Percentiles rank a stretch among this genome's conserved stretches.
Conservation (phyloP, 768 basidiomycete species). For the Amanita phalloides region DNA sequence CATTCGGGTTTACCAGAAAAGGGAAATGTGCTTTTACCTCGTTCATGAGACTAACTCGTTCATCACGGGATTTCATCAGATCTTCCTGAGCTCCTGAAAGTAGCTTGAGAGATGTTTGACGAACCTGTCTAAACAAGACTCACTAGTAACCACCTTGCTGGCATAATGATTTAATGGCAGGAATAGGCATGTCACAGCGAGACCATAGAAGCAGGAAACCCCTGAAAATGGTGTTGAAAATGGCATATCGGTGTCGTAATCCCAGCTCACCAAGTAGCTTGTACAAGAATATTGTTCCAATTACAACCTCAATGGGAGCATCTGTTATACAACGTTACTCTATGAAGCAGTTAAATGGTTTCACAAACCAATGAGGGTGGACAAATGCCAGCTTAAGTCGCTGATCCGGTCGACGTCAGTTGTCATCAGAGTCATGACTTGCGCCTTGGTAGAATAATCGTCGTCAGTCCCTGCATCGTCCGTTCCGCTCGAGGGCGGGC, state of each 20-base stretch:
- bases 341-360: neutral
- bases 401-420: constrained; percentile 87
- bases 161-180: constrained; percentile 78
- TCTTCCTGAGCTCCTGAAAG: constrained; percentile 56
- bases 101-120: neutral
- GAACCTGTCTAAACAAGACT: constrained; percentile 1
- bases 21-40: constrained; percentile 23
- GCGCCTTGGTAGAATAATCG: constrained; percentile 53
- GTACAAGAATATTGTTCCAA: constrained; percentile 72
- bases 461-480: constrained; percentile 30
- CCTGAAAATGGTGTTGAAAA: constrained; percentile 18
- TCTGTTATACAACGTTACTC: constrained; percentile 26
- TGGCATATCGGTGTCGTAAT: neutral
- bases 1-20: neutral
- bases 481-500: constrained; percentile 13
- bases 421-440: constrained; percentile 95
- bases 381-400: constrained; percentile 75
- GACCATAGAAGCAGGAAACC: constrained; percentile 67
- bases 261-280: constrained; percentile 49
- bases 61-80: constrained; percentile 87
- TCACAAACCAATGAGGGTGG: constrained; percentile 55
- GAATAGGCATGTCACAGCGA: constrained; percentile 63
- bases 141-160: constrained; percentile 60
- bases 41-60: constrained; percentile 87
- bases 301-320: constrained; percentile 65